Evolutionary conservation across 1,284 basidiomycete species (phyloP), one percentile per base, ranked within the genome.

Genomic region (Trametes pubescens): DNA sequence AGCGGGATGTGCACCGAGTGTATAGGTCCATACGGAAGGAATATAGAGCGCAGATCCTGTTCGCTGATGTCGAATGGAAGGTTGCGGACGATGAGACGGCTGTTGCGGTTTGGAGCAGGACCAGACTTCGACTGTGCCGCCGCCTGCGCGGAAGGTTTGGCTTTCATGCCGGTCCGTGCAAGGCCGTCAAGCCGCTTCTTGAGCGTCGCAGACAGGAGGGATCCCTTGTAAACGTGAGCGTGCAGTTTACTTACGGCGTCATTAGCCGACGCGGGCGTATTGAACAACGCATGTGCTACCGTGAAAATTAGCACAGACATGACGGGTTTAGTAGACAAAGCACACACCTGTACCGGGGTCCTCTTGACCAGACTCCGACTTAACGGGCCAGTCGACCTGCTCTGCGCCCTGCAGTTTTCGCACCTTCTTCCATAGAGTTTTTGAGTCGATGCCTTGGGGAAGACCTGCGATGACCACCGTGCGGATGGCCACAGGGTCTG

Each of bases 161-260:
- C 73, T 51, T 71, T 72, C 75, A 73, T 78, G 71, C 57, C 82
- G 2, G 82, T 77, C 65, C 89, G 88, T 5, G 83, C 81, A 21
- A 93, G 83, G 53, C 83, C 86, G 55, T 96, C 91, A 5, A 94
- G 79, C 1, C 94, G 88, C 75, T 96, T 96, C 82, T 98, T 98
- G 66, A 98, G 84, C 7, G 92, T 90, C n/a, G 91, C 94, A 7
- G 92, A 95, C 29, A 99, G 86, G 16, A 96, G 81, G 2, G 86
- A 82, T 47, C 95, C 95, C 77, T 98, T 98, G 85, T 92, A 98
- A 46, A 96, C 90, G 75, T 98, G 95, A 0, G 94, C 94, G 74
- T 99, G 95, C 0, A 99, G 86, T 78, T 95, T 96, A 62, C 79
- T 81, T 34, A 94, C 86, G 1, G 92, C 92, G 22, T 89, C 87